Evolutionary conservation across 2,329 filamentous ascomycete genomes (phyloP).

Genomic region (Tolypocladium cylindrosporum): DNA sequence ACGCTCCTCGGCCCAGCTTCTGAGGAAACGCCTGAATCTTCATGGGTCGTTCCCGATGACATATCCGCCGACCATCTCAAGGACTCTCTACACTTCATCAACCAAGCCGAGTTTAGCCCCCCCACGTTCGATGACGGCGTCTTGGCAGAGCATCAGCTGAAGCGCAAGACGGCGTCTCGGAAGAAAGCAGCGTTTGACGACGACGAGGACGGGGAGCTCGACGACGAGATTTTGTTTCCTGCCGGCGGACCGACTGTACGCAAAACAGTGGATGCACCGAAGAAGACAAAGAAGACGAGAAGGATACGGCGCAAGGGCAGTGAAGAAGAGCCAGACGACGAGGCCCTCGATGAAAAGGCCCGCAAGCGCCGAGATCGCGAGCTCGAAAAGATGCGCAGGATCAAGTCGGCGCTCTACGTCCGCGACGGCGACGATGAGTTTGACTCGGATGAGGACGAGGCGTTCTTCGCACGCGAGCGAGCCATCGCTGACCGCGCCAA

Average conservation of each 20-base stretch:
- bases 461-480: constrained; percentile 68
- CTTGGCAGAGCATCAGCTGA: constrained; percentile 68
- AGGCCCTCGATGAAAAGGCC: constrained; percentile 55
- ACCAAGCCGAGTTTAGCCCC: constrained; percentile 68
- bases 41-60: constrained; percentile 66
- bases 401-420: constrained; percentile 79
- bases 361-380: constrained; percentile 56
- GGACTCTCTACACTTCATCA: constrained; percentile 61
- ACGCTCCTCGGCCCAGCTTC: constrained; percentile 41
- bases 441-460: constrained; percentile 59
- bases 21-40: constrained; percentile 65
- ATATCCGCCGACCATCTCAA: constrained; percentile 56
- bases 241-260: constrained; percentile 53
- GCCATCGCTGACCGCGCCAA: constrained; percentile 45
- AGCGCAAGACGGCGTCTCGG: constrained; percentile 51
- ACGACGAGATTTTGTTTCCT: constrained; percentile 56
- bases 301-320: constrained; percentile 37
- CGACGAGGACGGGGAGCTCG: constrained; percentile 47
- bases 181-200: constrained; percentile 59
- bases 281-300: constrained; percentile 37
- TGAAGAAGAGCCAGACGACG: constrained; percentile 42
- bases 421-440: constrained; percentile 79
- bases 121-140: constrained; percentile 67
- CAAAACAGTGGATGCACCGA: constrained; percentile 43
- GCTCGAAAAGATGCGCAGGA: constrained; percentile 63